These are phyloP conservation scores for Artemisia tridentata DNA, from an alignment of 129 eudicot genomes.

Conservation along the genomic window DNA sequence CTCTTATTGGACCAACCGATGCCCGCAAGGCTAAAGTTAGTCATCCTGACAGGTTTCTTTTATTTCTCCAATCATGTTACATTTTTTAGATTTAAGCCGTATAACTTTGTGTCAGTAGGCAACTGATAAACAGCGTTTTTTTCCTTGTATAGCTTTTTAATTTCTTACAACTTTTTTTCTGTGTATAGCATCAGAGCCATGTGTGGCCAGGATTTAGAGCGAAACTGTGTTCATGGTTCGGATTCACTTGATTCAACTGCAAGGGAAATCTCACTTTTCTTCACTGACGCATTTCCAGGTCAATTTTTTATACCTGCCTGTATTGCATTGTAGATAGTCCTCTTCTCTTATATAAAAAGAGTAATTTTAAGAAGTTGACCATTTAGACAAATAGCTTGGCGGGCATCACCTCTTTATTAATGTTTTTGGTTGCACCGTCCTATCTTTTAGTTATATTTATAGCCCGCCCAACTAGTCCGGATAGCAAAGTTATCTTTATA, in stretches of 20 bases:
- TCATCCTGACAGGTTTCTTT: slow-evolving; percentile 65
- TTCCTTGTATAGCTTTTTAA: neutral
- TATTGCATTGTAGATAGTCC: neutral
- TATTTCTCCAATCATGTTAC: neutral
- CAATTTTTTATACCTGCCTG: slow-evolving; percentile 17
- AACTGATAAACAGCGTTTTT: neutral
- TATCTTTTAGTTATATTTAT: no score
- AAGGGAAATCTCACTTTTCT: slow-evolving; percentile 58
- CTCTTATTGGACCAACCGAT: slow-evolving; percentile 67
- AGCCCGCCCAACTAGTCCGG: no score
- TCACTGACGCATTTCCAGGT: slow-evolving; percentile 50
- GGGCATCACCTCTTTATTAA: no score
- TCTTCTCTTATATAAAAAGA: no score
- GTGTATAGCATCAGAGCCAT: slow-evolving; percentile 60
- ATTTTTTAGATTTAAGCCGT: slow-evolving; percentile 3
- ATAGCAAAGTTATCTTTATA: no score
- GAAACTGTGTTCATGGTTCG: slow-evolving; percentile 90
- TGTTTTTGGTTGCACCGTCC: no score
- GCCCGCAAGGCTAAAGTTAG: slow-evolving; percentile 67
- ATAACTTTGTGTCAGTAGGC: neutral
- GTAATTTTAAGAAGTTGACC: no score
- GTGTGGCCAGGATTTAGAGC: slow-evolving; percentile 45
- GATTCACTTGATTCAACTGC: slow-evolving; percentile 77
- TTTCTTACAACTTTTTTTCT: neutral
- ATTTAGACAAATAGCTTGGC: no score